Conservation (phyloP, 441 rosid genomes). For the Pelargonium fulgidum region DNA sequence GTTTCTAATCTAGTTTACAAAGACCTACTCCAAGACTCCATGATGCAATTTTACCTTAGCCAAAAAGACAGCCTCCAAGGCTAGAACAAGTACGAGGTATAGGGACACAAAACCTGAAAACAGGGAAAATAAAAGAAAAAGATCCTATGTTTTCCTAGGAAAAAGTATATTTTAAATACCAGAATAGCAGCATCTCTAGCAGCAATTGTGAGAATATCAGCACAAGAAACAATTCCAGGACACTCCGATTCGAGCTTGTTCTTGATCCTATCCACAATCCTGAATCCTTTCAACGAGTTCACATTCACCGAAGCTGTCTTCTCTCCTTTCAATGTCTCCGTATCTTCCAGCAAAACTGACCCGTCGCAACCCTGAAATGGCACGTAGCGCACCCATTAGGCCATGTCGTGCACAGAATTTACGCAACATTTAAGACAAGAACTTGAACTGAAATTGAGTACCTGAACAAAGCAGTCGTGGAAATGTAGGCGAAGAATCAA, state of each 20-base stretch:
- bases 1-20: too few relatives aligned
- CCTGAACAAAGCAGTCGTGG: constrained; percentile 93
- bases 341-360: constrained; percentile 76
- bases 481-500: constrained; percentile 61
- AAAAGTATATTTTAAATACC: constrained; percentile 42
- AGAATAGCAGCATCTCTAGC: constrained; percentile 82
- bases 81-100: too few relatives aligned
- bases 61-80: too few relatives aligned
- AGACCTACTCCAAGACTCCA: too few relatives aligned
- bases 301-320: constrained; percentile 54
- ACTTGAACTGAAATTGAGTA: too few relatives aligned
- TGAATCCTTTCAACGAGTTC: constrained; percentile 53
- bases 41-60: too few relatives aligned
- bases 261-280: constrained; percentile 69
- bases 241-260: constrained; percentile 82
- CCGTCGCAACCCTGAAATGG: constrained; percentile 89
- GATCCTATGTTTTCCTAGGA: too few relatives aligned
- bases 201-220: constrained; percentile 79
- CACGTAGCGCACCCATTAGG: too few relatives aligned
- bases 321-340: constrained; percentile 57
- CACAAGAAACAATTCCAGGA: constrained; percentile 82
- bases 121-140: too few relatives aligned
- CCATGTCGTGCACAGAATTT: too few relatives aligned
- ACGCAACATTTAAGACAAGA: too few relatives aligned
- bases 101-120: too few relatives aligned